Evolutionary conservation across 2,329 filamentous ascomycete genomes (phyloP), one percentile per base, ranked within the genome.

Genomic region (Talaromyces sp.): DNA sequence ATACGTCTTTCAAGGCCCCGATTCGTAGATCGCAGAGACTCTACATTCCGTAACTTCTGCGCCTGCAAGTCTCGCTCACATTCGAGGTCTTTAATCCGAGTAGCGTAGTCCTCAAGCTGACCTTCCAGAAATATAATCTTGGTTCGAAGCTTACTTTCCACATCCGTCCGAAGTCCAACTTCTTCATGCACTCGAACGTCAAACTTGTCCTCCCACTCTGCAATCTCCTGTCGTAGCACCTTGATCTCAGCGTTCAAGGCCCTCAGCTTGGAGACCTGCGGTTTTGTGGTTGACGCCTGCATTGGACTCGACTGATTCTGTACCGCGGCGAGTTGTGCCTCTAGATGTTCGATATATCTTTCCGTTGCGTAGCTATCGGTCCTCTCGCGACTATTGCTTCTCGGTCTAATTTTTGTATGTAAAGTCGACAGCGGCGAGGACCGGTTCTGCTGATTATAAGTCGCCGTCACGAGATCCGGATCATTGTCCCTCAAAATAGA

Each of bases 271-370:
- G 75, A 70, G 24, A 71, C 73, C 52, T 78, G 75, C 52, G 74
- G 71, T 59, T 77, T 74, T n/a, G 22, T 35, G 7, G 72, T 72
- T 2, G 81, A 78, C n/a, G 80, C 80, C 39, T 74, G 77, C 57
- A 77, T 70, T 16, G 76, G 73, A 24, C 77, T 75, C 41, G 79
- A 68, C 63, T 76, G 77, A 8, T 72, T 72, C 50, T 82, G 77
- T 11, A 77, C 74, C 16, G 77, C 72, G 19, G 76, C 76, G 27
- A 84, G 70, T 67, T 83, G 78, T 22, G 75, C 72, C 64, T 84
- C 82, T 13, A 84, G 77, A 69, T 82, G 80, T 59, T 83, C 80
- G 66, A 83, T 81, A 69, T 83, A 82, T 63, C 77, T 75, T 31
- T 77, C 74, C 10, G 77, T 75, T 65, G 82, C 79, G 61, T 75